phyloP scores from a whole-genome alignment of 352 stramenopile genomes.

The Phytophthora sansomeana region DNA sequence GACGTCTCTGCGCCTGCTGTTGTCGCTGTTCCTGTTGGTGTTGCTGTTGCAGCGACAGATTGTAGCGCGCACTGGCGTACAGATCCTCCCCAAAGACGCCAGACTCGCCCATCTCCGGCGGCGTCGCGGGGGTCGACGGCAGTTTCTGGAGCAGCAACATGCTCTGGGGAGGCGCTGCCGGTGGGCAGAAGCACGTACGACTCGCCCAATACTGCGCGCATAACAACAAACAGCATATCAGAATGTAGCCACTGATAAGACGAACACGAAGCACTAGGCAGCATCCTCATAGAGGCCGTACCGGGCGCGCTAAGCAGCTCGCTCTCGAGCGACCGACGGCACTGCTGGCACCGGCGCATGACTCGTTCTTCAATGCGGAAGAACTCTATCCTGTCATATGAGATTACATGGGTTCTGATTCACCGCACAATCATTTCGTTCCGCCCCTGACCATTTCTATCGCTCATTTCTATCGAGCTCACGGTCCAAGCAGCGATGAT shows the following conservation, averaged over 20 bases:
- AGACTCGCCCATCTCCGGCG: conserved; percentile 41
- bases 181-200: conserved; percentile 82
- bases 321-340: conserved; percentile 44
- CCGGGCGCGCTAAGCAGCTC: conserved; percentile 47
- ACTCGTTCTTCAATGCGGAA: conserved; percentile 21
- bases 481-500: conserved; percentile 43
- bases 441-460: neutral
- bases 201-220: conserved; percentile 57
- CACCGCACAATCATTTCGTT: conserved; percentile 27
- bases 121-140: conserved; percentile 16
- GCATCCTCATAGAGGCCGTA: conserved; percentile 3
- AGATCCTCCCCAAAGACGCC: conserved; percentile 44
- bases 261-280: neutral
- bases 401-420: conserved; percentile 22
- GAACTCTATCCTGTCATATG: neutral
- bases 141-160: conserved; percentile 61
- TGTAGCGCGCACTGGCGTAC: conserved; percentile 54
- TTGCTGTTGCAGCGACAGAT: conserved; percentile 54
- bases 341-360: conserved; percentile 47
- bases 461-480: neutral
- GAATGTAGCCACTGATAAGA: conserved; percentile 8
- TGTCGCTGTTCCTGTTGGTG: conserved; percentile 42
- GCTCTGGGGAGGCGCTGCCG: conserved; percentile 61
- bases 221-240: neutral
- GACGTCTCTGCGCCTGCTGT: conserved; percentile 33